These are phyloP conservation scores for Bondarzewia mesenterica DNA, from an alignment of 1,284 basidiomycete species.

Conservation along the genomic window DNA sequence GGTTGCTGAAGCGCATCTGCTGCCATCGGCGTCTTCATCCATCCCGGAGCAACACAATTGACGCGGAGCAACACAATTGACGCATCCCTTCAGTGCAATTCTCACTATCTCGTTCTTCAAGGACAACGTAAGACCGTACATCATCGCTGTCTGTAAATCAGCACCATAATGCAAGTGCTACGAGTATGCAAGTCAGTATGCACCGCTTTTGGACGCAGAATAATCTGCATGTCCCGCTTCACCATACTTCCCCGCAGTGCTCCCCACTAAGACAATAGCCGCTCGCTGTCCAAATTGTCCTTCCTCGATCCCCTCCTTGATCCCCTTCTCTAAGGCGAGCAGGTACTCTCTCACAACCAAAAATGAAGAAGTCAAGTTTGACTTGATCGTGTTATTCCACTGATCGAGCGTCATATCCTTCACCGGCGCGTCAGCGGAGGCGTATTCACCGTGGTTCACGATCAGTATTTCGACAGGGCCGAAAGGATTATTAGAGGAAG, in stretches of 20 bases:
- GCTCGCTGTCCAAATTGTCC: slow-evolving; percentile 15
- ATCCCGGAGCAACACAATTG: slow-evolving; percentile 63
- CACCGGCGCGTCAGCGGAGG: slow-evolving; percentile 37
- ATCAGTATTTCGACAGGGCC: slow-evolving; percentile 48
- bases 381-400: slow-evolving; percentile 56
- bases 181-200: no score
- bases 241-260: slow-evolving; percentile 67
- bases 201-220: slow-evolving; percentile 50
- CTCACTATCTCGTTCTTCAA: slow-evolving; percentile 78
- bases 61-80: no score
- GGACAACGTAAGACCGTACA: slow-evolving; percentile 63
- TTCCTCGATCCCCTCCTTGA: slow-evolving; percentile 35
- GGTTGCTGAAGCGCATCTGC: slow-evolving; percentile 38
- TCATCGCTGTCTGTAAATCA: slow-evolving; percentile 41
- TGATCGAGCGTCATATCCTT: slow-evolving; percentile 54
- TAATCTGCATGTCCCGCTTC: slow-evolving; percentile 64
- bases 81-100: slow-evolving; percentile 59
- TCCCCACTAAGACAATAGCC: slow-evolving; percentile 59
- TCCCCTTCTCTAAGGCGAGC: slow-evolving; percentile 33
- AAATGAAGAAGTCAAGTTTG: slow-evolving; percentile 65
- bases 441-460: slow-evolving; percentile 62
- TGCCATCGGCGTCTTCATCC: slow-evolving; percentile 60
- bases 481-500: slow-evolving; percentile 24
- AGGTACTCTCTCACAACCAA: slow-evolving; percentile 58
- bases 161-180: neutral